These are phyloP conservation scores for Platanthera zijinensis DNA, from an alignment of 106 monocot species.

Conservation along the genomic window DNA sequence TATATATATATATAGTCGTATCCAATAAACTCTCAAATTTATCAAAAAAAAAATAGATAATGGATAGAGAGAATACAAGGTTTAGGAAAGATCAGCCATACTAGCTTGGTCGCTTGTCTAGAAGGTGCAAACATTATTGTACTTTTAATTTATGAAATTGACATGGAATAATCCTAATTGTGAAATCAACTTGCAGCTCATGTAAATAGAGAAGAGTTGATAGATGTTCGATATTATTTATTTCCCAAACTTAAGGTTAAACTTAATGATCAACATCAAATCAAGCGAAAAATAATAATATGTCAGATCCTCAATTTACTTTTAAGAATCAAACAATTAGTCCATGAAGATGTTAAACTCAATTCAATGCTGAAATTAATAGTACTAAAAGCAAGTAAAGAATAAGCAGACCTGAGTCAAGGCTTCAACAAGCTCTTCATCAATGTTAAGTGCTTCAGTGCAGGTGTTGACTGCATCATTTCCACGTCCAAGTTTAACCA, in stretches of 20 bases:
- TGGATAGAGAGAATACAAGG: too few species aligned
- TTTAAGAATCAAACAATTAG: neutral
- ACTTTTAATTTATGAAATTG: too few species aligned
- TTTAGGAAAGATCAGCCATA: too few species aligned
- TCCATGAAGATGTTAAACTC: neutral
- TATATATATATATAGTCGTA: too few species aligned
- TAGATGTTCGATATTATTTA: too few species aligned
- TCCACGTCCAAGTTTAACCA: slow-evolving; percentile 93
- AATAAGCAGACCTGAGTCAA: slow-evolving; percentile 49
- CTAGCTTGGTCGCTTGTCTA: too few species aligned
- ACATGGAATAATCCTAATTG: too few species aligned
- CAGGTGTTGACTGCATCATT: slow-evolving; percentile 84
- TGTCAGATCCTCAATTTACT: neutral
- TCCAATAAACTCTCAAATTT: too few species aligned
- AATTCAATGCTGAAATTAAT: neutral
- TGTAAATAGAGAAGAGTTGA: too few species aligned
- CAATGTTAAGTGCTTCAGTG: slow-evolving; percentile 76
- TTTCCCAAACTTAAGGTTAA: neutral
- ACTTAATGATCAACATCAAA: neutral
- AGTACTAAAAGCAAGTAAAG: neutral
- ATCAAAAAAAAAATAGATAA: too few species aligned
- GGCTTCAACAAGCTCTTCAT: slow-evolving; percentile 86
- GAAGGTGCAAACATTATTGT: too few species aligned
- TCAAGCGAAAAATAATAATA: neutral
- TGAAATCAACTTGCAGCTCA: too few species aligned